A percentile compares a stretch with the other conserved stretches of the same genome.
phyloP scores from a whole-genome alignment of 768 basidiomycete genomes.

The Tulasnella sp. region DNA sequence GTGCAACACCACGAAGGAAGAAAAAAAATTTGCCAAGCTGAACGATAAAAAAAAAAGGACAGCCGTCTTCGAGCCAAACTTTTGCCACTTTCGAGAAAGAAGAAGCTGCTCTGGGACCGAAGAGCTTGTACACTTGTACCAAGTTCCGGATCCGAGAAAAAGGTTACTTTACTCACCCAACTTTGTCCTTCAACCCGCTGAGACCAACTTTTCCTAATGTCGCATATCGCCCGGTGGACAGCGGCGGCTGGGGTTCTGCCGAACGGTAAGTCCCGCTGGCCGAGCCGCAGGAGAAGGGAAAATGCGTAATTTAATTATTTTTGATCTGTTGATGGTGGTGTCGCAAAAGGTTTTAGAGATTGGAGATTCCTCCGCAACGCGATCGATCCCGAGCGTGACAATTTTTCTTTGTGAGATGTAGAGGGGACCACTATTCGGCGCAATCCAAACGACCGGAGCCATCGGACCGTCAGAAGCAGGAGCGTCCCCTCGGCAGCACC shows the following conservation, averaged over 20 bases:
- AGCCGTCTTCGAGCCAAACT: background rate
- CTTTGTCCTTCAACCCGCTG: background rate
- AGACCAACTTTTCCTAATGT: background rate
- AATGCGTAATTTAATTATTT: background rate
- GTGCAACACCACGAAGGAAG: background rate
- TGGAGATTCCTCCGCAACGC: background rate
- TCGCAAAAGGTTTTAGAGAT: background rate
- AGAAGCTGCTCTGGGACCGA: background rate
- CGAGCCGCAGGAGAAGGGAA: background rate
- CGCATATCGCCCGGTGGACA: background rate
- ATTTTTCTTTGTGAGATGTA: background rate
- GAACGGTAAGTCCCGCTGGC: background rate
- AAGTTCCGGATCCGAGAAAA: background rate
- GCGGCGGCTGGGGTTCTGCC: background rate
- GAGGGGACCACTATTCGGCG: background rate
- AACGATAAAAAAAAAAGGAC: background rate
- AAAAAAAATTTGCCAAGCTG: background rate
- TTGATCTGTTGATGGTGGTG: background rate
- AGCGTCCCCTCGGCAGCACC: constrained; percentile 10
- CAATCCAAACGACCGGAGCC: constrained; percentile 10
- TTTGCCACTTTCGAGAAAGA: background rate
- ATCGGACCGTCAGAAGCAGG: constrained; percentile 9
- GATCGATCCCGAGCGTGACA: constrained; percentile 13
- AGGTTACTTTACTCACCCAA: background rate
- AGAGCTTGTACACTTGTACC: background rate